These are phyloP conservation scores for Saccharomycopsis fodiens DNA, from an alignment of 805 yeast species.

Conservation along the genomic window DNA sequence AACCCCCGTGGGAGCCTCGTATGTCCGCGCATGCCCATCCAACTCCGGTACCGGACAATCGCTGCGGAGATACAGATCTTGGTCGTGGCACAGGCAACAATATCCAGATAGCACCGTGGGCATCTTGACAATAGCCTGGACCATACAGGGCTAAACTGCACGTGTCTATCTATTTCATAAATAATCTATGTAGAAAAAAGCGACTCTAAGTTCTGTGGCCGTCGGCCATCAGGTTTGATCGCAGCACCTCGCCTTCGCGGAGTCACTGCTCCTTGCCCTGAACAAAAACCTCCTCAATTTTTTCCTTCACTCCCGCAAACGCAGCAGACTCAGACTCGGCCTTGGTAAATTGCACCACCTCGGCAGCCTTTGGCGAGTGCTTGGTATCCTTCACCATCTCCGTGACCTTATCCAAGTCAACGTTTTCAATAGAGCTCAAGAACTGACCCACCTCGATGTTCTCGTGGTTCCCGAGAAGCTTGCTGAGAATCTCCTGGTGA, in stretches of 20 bases:
- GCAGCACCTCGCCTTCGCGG: not conserved
- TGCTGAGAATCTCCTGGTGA: conserved; percentile 32
- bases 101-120: too few species aligned
- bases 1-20: too few species aligned
- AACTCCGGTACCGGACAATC: too few species aligned
- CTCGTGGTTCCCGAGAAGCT: conserved; percentile 74
- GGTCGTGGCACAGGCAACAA: too few species aligned
- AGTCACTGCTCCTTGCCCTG: conserved; percentile 2
- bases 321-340: not conserved
- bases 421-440: conserved; percentile 35
- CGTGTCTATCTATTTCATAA: too few species aligned
- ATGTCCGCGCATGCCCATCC: too few species aligned
- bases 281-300: conserved; percentile 7
- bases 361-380: conserved; percentile 33
- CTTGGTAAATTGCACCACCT: not conserved
- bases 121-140: too few species aligned
- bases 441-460: conserved; percentile 78
- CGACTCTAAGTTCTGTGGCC: too few species aligned
- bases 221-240: not conserved
- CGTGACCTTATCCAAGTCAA: conserved; percentile 43
- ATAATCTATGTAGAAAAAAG: too few species aligned
- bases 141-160: too few species aligned
- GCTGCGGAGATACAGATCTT: too few species aligned
- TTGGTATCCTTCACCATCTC: conserved; percentile 40
- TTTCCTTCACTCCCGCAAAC: not conserved